Conservation (phyloP, 116 monocot species). For the Zostera marina region DNA sequence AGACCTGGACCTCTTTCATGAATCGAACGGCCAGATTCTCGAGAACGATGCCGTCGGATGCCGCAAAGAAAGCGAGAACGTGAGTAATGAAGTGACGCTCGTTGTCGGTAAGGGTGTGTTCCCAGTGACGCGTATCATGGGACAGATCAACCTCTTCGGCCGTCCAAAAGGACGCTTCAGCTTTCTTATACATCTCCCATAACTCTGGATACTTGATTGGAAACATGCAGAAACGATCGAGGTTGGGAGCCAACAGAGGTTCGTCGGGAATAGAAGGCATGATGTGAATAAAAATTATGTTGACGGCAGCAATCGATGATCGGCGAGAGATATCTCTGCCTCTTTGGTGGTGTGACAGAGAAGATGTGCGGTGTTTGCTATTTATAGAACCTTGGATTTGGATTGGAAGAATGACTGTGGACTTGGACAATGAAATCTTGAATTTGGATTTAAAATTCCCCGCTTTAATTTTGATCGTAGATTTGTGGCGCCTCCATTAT, state of each 20-base stretch:
- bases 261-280: constrained; percentile 26
- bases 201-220: constrained; percentile 63
- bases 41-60: constrained; percentile 89
- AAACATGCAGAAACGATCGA: constrained; percentile 94
- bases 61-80: constrained; percentile 87
- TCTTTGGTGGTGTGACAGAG: neutral
- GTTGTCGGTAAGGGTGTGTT: constrained; percentile 23
- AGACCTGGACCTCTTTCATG: constrained; percentile 72
- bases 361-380: neutral
- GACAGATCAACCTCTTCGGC: constrained; percentile 93
- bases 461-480: no score
- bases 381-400: neutral
- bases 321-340: neutral
- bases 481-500: neutral
- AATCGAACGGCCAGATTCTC: constrained; percentile 84
- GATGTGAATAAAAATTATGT: no score
- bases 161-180: constrained; percentile 48
- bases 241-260: constrained; percentile 49
- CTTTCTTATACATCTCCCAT: constrained; percentile 98
- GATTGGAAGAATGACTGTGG: no score
- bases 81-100: constrained; percentile 81
- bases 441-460: no score
- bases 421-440: no score
- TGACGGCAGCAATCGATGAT: no score
- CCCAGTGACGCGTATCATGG: constrained; percentile 48